Evolutionary conservation across 108 stramenopile genomes (phyloP).

Genomic region (Skeletonema menzelii): DNA sequence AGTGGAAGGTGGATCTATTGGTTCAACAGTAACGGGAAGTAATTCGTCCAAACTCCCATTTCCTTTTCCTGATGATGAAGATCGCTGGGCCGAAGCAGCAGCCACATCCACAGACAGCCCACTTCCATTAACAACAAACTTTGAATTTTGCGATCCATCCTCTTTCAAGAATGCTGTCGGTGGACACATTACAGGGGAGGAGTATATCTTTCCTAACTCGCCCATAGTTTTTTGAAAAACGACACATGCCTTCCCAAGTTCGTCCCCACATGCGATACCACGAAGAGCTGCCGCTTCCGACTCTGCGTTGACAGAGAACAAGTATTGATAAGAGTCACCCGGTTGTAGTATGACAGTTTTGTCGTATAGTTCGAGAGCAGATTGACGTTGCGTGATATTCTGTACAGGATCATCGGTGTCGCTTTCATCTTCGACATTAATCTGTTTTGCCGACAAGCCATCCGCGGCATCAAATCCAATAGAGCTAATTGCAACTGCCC

Average conservation of each 20-base stretch:
- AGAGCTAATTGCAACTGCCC: slow-evolving; percentile 50
- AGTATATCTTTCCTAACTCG: slow-evolving; percentile 67
- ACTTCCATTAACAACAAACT: slow-evolving; percentile 66
- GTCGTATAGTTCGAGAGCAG: slow-evolving; percentile 57
- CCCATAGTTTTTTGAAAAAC: slow-evolving; percentile 82
- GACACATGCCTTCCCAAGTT: slow-evolving; percentile 68
- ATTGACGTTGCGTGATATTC: neutral
- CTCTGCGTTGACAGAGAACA: slow-evolving; percentile 63
- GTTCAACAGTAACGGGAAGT: slow-evolving; percentile 83
- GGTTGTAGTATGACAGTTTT: slow-evolving; percentile 59
- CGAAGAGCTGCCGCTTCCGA: slow-evolving; percentile 41
- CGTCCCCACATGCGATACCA: slow-evolving; percentile 80
- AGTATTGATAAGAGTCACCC: slow-evolving; percentile 60
- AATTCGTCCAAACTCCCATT: slow-evolving; percentile 44
- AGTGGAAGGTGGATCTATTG: slow-evolving; percentile 70
- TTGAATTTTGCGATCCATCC: slow-evolving; percentile 19
- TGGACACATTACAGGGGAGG: slow-evolving; percentile 62
- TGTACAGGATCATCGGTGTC: neutral
- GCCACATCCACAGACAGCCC: slow-evolving; percentile 86
- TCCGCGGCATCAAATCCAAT: slow-evolving; percentile 56
- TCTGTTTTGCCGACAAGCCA: slow-evolving; percentile 57
- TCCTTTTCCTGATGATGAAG: slow-evolving; percentile 18
- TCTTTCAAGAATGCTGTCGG: slow-evolving; percentile 20
- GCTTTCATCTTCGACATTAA: slow-evolving; percentile 28
- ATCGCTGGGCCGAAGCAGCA: slow-evolving; percentile 56